phyloP scores from a whole-genome alignment of 805 yeast genomes.

The Nakazawaea holstii region DNA sequence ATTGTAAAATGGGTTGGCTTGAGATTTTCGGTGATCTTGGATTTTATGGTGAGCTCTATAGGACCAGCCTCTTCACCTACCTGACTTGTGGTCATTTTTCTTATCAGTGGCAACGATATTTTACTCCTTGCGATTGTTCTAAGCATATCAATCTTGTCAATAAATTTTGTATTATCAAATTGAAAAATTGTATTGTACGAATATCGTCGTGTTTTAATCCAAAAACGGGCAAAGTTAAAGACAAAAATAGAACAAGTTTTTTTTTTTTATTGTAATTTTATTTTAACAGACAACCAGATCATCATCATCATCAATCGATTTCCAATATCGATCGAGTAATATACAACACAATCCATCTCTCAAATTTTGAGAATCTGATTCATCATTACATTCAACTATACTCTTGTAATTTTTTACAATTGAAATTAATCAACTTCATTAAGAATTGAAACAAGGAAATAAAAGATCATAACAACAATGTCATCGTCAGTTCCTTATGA shows the following conservation, averaged over 20 bases:
- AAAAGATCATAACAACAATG: constrained; percentile 31
- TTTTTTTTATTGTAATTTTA: no score
- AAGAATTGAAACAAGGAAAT: background rate
- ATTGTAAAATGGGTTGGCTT: constrained; percentile 46
- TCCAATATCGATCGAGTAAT: no score
- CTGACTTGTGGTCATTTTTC: constrained; percentile 5
- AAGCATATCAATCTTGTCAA: background rate
- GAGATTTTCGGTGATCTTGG: constrained; percentile 35
- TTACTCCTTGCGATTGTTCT: background rate
- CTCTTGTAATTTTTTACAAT: background rate
- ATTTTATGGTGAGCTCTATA: constrained; percentile 41
- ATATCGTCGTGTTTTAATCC: no score
- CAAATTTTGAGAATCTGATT: no score
- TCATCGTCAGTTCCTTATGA: constrained; percentile 80
- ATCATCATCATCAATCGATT: no score
- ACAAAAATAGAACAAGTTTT: no score
- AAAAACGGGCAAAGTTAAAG: no score
- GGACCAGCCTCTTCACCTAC: constrained; percentile 32
- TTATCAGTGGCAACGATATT: background rate
- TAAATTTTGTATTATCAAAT: background rate
- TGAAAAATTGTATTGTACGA: no score
- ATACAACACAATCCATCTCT: no score
- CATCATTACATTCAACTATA: no score
- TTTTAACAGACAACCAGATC: no score
- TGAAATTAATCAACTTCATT: background rate